Base-by-base conservation (phyloP, 2,329 filamentous ascomycete genomes). In the Zymoseptoria brevis region DNA sequence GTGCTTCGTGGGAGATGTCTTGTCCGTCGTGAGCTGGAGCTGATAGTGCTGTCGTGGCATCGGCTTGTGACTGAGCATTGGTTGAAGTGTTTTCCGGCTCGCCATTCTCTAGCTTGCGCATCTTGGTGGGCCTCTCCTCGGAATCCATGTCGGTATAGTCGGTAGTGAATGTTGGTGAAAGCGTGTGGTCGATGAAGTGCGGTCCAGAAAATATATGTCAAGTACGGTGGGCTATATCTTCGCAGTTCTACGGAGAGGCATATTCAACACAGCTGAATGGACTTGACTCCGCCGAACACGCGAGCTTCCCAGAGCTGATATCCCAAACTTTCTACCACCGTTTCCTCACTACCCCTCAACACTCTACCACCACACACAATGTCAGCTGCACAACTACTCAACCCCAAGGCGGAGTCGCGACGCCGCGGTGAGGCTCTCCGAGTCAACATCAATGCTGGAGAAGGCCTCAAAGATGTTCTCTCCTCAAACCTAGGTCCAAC, bases 381-480 rank as follows among this genome's bases (percentile, higher is more conserved):
- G 94, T 97, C 92, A 79, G 94, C 94, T 69, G 92, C 94, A 73
- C 93, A 97, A 80, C 87, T 99, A 72, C 87, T 99, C 67, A 99
- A 99, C 78, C 94, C 94, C 63, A 99, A 99, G 82, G 94, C 94
- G 72, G 94, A 99, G 81, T 96, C 92, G 71, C 87, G 94, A 79
- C 91, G 94, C 82, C 87, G 94, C 81, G 94, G 90, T 76, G 94
- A 99, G 85, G 94, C 94, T 81, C 81, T 99, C 64, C 86, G 84
- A 77, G 92, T 97, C 77, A 99, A 99, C 82, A 97, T 99, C 79
- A 90, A 83, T 72, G 94, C 94, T 66, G 94, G 93, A 72, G 92
- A 96, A 79, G 94, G 94, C 71, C 72, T 81, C 54, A 77, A 80
- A 67, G 75, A 79, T 73, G 94, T 99, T 56, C 83, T 99, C 74